These are phyloP conservation scores for Thermomucor indicae-seudaticae DNA, from an alignment of 371 early-diverging fungal genomes.

Conservation along the genomic window DNA sequence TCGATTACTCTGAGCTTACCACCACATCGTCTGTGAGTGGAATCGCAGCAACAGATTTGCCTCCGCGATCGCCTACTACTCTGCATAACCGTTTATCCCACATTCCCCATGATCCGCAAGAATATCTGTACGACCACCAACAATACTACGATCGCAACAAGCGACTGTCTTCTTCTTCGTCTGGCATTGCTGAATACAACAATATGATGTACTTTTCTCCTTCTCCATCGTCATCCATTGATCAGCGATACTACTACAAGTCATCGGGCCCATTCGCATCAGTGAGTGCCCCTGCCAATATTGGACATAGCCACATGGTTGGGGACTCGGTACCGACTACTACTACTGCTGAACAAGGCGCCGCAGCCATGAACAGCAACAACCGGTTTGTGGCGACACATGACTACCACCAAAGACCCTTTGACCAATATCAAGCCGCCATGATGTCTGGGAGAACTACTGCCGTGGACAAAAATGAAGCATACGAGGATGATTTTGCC, in stretches of 20 bases:
- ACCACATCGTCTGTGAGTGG: slow-evolving; percentile 3
- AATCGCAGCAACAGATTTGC: not conserved
- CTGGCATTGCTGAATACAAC: not conserved
- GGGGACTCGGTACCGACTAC: not conserved
- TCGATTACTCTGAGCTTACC: slow-evolving; percentile 9
- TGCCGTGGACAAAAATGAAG: no score
- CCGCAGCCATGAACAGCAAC: no score
- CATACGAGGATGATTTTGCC: slow-evolving; percentile 24
- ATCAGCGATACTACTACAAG: slow-evolving; percentile 8
- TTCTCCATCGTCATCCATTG: not conserved
- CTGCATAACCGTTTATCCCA: slow-evolving; percentile 1
- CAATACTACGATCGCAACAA: not conserved
- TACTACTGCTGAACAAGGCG: no score
- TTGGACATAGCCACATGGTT: slow-evolving; percentile 21
- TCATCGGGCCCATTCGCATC: slow-evolving; percentile 3
- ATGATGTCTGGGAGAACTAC: no score
- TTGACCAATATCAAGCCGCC: not conserved
- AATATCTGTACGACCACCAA: slow-evolving; percentile 2
- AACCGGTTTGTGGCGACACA: no score
- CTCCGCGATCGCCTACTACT: slow-evolving; percentile 2
- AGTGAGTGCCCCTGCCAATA: slow-evolving; percentile 18
- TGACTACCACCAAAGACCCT: not conserved
- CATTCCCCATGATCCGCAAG: not conserved
- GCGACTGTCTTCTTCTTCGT: no score
- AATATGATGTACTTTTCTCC: slow-evolving; percentile 10